Percentiles rank a stretch among this genome's conserved stretches.
Evolutionary conservation across 164 flowering plant genomes (phyloP).

Genomic region (Magnolia kwangsiensis): DNA sequence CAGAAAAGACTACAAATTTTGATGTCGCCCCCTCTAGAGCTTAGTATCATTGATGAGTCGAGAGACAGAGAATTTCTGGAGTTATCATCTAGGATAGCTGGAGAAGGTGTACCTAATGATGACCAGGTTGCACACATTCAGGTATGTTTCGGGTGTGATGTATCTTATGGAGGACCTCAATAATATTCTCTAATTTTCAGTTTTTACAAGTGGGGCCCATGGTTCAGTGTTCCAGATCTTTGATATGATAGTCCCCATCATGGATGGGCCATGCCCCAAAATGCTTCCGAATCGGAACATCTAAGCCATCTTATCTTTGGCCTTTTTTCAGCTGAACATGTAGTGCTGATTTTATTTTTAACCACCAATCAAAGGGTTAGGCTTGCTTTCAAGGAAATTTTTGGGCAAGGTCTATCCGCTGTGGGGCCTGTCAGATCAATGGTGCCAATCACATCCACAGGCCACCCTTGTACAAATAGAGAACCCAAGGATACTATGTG

Average conservation of each 20-base stretch:
- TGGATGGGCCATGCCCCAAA: no score
- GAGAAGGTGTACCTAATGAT: constrained; percentile 25
- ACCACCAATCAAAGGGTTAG: no score
- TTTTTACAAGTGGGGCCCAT: neutral
- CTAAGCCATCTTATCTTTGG: no score
- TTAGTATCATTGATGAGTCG: constrained; percentile 52
- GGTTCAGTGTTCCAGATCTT: neutral
- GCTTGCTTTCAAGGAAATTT: no score
- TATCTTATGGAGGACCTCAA: neutral
- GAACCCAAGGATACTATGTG: neutral
- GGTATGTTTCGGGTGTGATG: constrained; percentile 14
- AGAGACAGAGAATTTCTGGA: constrained; percentile 77
- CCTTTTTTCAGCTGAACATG: no score
- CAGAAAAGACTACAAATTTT: constrained; percentile 52
- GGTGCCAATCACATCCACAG: neutral
- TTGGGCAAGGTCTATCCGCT: no score
- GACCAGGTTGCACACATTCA: constrained; percentile 22
- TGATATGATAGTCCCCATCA: no score
- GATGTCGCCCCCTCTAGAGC: constrained; percentile 35
- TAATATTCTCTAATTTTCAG: neutral
- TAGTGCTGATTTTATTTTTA: no score
- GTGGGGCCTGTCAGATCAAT: no score
- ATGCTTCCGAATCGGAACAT: no score
- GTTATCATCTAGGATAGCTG: constrained; percentile 47
- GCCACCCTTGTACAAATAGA: neutral